A percentile compares a stretch with the other conserved stretches of the same genome.
These are phyloP conservation scores for Grosmannia serpens DNA, from an alignment of 2,329 filamentous ascomycete genomes.

Conservation along the genomic window DNA sequence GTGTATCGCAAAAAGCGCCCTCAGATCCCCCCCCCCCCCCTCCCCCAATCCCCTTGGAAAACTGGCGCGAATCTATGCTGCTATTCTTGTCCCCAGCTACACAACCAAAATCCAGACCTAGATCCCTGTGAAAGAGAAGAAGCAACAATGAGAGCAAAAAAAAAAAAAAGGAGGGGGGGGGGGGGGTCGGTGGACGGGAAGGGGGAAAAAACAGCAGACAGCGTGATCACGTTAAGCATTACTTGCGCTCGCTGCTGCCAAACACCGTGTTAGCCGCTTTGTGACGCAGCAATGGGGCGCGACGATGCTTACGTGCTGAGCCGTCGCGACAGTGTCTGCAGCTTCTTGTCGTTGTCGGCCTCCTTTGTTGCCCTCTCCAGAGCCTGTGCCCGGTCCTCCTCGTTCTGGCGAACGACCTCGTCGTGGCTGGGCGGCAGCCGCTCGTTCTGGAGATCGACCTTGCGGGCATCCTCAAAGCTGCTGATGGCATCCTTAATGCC, in stretches of 20 bases:
- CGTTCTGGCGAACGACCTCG: constrained; percentile 74
- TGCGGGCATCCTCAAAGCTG: constrained; percentile 91
- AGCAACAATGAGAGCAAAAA: background rate
- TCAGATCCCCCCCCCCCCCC: background rate
- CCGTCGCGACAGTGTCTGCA: constrained; percentile 78
- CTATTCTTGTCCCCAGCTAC: background rate
- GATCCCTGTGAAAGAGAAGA: background rate
- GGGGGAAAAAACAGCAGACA: background rate
- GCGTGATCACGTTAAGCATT: background rate
- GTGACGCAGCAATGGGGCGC: background rate
- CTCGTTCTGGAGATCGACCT: constrained; percentile 96
- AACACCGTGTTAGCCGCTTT: background rate
- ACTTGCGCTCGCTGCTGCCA: background rate
- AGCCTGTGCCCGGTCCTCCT: constrained; percentile 70
- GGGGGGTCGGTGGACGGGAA: background rate
- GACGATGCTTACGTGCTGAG: constrained; percentile 77
- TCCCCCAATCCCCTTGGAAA: no score
- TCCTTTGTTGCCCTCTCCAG: constrained; percentile 77
- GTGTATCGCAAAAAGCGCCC: background rate
- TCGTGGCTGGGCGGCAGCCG: constrained; percentile 84
- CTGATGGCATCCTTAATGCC: constrained; percentile 98
- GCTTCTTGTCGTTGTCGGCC: constrained; percentile 80
- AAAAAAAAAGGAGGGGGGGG: no score
- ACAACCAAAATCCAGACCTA: background rate
- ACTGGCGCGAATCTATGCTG: constrained; percentile 1